Base-by-base conservation (phyloP, 768 basidiomycete species). In the Tulasnella sp. region DNA sequence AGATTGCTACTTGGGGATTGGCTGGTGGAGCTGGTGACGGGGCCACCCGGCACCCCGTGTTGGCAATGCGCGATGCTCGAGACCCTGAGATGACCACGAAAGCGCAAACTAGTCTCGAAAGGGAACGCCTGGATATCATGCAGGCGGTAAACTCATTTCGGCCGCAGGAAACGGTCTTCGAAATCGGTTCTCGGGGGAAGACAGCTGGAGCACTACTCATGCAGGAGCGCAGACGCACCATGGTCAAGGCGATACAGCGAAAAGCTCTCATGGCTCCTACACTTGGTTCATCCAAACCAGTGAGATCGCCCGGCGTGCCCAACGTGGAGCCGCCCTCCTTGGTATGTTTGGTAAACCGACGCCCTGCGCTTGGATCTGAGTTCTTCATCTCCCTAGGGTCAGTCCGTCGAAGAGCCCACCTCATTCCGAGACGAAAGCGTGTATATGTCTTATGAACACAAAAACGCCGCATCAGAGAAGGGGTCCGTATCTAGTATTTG, bases 401-500 rank as follows among this genome's bases (percentile, higher is more conserved):
- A 11, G 37, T 34, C 38, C 14, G 34, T 3, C 79, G 17, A 79
- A 93, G 91, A 88, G 87, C 37, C n/a, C 69, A 70, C 19, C 40
- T 70, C 37, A 54, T 96, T 86, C 83, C 89, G 89, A 12, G 96
- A 98, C 79, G 86, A 89, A 2, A 91, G 93, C 45, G 97, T 94
- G 80, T 99, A 96, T 83, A 90, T 99, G 88, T 92, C 93, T 1
- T 90, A 99, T 85, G 90, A 91, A 80, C 94, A 96, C 82, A 93
- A 93, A 80, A 94, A 91, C 77, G 91, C 92, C 42, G 85, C 87
- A 72, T 91, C 94, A 0, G 96, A 99, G 81, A 94, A 93, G 84
- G 96, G 96, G 96, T 95, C 82, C 76, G 87, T 83, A 11, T 17
- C 40, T 31, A 22, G 22, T n/a, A 45, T n/a, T 36, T 25, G n/a